Conservation (phyloP, 192 early-diverging fungal genomes). For the Coemansia pectinata region DNA sequence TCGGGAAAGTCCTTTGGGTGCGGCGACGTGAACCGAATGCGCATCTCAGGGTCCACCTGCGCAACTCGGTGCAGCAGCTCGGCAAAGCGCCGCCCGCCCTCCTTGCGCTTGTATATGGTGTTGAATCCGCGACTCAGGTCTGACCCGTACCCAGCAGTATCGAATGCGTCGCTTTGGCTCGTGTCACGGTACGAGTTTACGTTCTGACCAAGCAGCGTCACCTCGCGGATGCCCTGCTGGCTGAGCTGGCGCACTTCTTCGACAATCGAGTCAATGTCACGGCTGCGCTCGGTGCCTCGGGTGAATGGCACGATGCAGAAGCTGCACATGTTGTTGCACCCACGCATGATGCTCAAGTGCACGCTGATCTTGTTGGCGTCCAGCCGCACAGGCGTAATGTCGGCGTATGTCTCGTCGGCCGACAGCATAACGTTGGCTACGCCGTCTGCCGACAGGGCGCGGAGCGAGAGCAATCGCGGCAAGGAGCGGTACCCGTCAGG, state of each 20-base stretch:
- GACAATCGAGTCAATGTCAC: slow-evolving; percentile 69
- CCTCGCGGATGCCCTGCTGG: slow-evolving; percentile 64
- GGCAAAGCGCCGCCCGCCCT: slow-evolving; percentile 73
- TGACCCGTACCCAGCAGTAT: slow-evolving; percentile 48
- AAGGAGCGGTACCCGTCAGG: slow-evolving; percentile 77
- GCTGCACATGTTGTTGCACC: slow-evolving; percentile 83
- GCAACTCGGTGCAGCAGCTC: slow-evolving; percentile 70
- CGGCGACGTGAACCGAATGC: slow-evolving; percentile 76
- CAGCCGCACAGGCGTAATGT: slow-evolving; percentile 72
- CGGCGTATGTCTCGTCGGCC: slow-evolving; percentile 79
- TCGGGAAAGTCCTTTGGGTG: slow-evolving; percentile 82
- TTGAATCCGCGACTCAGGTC: slow-evolving; percentile 65
- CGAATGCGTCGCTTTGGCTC: slow-evolving; percentile 57
- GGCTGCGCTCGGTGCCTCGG: slow-evolving; percentile 71
- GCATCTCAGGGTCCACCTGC: slow-evolving; percentile 71
- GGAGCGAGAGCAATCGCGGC: slow-evolving; percentile 69
- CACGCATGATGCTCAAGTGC: slow-evolving; percentile 76
- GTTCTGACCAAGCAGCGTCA: slow-evolving; percentile 78
- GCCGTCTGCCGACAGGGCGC: slow-evolving; percentile 61
- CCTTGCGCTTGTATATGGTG: slow-evolving; percentile 75
- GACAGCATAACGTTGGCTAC: slow-evolving; percentile 81
- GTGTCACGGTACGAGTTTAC: slow-evolving; percentile 79
- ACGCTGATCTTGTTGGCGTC: slow-evolving; percentile 64
- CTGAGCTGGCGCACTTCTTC: slow-evolving; percentile 64
- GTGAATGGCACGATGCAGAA: slow-evolving; percentile 82